Base-by-base conservation (phyloP, 768 basidiomycete species). In the Boletus subparvulus region DNA sequence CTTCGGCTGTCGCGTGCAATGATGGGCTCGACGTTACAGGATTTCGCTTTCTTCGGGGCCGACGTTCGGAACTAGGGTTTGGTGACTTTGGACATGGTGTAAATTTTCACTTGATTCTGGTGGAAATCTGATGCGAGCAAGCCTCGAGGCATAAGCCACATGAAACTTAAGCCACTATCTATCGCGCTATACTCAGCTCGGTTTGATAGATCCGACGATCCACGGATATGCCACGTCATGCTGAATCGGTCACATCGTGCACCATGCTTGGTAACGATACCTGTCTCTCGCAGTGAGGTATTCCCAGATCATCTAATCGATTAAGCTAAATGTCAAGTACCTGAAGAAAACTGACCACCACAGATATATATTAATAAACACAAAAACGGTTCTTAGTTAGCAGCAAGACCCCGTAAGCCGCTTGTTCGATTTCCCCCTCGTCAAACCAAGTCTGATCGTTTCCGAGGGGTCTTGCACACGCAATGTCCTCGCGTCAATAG, bases 401-500 rank as follows among this genome's bases (percentile, higher is more conserved):
- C 69, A 72, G 14, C 69, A 70, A 17, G 50, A 44, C 19, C 61
- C 58, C 5, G 52, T 21, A 2, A 53, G 7, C 6, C 50, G 57
- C 54, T 56, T 51, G n/a, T 13, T 48, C 6, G 61, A 51, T 45
- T 47, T 63, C 2, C 46, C 44, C 50, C 62, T 52, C 26, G 58
- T 47, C 41, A 67, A 40, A 3, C 68, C 72, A 13, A 80, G 67
- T 6, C 69, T 61, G 16, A 83, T 74, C 12, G 76, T 78, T 14
- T 74, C 74, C 6, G 58, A 55, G 32, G 69, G 69, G 36, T 77
- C 81, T 21, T 67, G 70, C 33, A 77, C 61, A 52, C 73, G 76
- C 58, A 80, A 45, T n/a, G 74, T 70, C 52, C 75, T 67, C 30
- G 77, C 75, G 32, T 85, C 84, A 12, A 78, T 54, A 14, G 74